A percentile compares a stretch with the other conserved stretches of the same genome.
Evolutionary conservation across 352 stramenopile genomes (phyloP).

Genomic region (Phytophthora constricta): DNA sequence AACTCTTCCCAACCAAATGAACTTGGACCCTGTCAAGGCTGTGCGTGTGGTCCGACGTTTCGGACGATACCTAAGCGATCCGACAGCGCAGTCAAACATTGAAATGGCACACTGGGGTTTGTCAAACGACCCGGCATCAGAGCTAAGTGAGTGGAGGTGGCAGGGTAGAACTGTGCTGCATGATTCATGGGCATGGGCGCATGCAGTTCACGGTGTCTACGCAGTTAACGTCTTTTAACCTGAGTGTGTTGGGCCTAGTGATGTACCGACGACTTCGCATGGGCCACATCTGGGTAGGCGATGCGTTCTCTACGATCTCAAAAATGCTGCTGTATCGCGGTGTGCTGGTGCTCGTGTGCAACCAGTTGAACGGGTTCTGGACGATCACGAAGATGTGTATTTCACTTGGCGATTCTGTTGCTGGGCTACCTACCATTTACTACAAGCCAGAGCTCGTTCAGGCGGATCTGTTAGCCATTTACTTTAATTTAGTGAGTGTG

Average conservation of each 20-base stretch:
- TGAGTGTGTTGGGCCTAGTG: conserved; percentile 39
- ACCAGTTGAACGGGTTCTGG: conserved; percentile 45
- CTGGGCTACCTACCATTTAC: conserved; percentile 27
- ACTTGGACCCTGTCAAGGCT: conserved; percentile 21
- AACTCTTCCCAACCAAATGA: conserved; percentile 12
- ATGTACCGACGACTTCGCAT: conserved; percentile 36
- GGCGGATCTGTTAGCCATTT: conserved; percentile 46
- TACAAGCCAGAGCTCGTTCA: conserved; percentile 38
- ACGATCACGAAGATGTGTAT: conserved; percentile 40
- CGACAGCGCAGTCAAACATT: conserved; percentile 49
- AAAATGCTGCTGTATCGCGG: conserved; percentile 41
- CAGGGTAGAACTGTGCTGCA: conserved; percentile 36
- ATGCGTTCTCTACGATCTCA: conserved; percentile 47
- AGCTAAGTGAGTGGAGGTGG: conserved; percentile 40
- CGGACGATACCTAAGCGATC: conserved; percentile 40
- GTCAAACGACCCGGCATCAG: conserved; percentile 18
- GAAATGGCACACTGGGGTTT: conserved; percentile 40
- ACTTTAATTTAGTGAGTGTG: conserved; percentile 30
- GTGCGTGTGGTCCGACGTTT: conserved; percentile 38
- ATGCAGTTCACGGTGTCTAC: conserved; percentile 44
- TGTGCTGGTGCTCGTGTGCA: conserved; percentile 38
- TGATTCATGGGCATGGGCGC: conserved; percentile 56
- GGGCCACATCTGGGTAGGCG: conserved; percentile 49
- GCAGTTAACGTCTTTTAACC: conserved; percentile 35
- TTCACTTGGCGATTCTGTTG: conserved; percentile 26